A percentile compares a stretch with the other conserved stretches of the same genome.
These are phyloP conservation scores for Aspergillus aculeatinus DNA, from an alignment of 2,329 filamentous ascomycete species.

Conservation along the genomic window DNA sequence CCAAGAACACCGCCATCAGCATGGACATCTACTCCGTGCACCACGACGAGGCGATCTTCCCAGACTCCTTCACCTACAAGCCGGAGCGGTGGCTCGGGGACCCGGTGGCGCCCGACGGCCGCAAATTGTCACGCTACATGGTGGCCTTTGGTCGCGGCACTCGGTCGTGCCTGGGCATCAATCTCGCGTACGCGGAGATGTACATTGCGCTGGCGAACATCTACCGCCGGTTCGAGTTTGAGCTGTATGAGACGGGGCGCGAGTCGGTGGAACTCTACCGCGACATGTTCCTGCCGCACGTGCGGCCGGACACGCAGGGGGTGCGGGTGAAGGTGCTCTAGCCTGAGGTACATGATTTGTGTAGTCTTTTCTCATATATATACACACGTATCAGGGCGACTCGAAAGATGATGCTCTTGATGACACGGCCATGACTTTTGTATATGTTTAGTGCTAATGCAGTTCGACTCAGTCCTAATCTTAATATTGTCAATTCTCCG, in stretches of 20 bases:
- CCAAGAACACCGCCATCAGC: constrained; percentile 8
- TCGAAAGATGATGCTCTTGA: neutral
- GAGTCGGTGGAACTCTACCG: constrained; percentile 9
- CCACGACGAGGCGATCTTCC: constrained; percentile 16
- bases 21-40: constrained; percentile 14
- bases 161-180: constrained; percentile 14
- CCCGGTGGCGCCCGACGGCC: constrained; percentile 9
- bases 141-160: constrained; percentile 13
- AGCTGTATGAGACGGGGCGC: constrained; percentile 13
- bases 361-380: neutral
- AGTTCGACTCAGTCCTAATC: too few species aligned
- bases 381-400: neutral
- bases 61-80: constrained; percentile 11
- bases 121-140: constrained; percentile 12
- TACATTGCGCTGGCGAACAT: constrained; percentile 15
- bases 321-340: constrained; percentile 9
- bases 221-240: constrained; percentile 14
- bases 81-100: constrained; percentile 17
- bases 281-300: constrained; percentile 15
- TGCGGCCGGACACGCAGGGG: constrained; percentile 11
- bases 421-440: too few species aligned
- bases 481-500: too few species aligned
- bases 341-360: too few species aligned
- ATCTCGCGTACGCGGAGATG: constrained; percentile 17
- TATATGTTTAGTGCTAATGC: too few species aligned